Evolutionary conservation across 257 asterid species (phyloP).

Genomic region (Misopates orontium): DNA sequence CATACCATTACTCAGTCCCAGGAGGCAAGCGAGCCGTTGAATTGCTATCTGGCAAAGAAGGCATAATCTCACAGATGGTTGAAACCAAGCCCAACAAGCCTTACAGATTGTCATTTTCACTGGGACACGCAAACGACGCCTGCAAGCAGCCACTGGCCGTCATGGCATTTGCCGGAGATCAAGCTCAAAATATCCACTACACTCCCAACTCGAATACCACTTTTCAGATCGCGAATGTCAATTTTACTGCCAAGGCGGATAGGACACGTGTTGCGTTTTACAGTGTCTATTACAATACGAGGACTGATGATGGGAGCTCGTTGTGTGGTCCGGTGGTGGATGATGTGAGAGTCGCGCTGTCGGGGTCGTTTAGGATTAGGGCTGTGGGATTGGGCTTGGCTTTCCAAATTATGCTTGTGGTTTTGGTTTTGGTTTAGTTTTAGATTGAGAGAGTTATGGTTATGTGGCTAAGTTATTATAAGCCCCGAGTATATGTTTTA

Average conservation of each 20-base stretch:
- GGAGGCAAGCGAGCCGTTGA: conserved; percentile 90
- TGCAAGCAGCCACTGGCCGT: conserved; percentile 85
- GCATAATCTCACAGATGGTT: conserved; percentile 92
- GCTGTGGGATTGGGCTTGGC: conserved; percentile 32
- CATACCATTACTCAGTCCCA: conserved; percentile 69
- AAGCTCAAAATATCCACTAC: conserved; percentile 43
- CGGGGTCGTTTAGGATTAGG: conserved; percentile 36
- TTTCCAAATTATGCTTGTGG: conserved; percentile 12
- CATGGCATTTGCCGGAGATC: conserved; percentile 77
- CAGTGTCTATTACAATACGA: conserved; percentile 86
- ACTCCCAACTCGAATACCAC: conserved; percentile 46
- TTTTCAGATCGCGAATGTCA: conserved; percentile 51
- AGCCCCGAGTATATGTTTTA: background rate
- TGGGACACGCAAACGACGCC: conserved; percentile 83
- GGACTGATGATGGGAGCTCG: conserved; percentile 90
- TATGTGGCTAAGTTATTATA: background rate
- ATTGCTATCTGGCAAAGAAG: conserved; percentile 85
- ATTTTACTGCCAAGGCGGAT: conserved; percentile 83
- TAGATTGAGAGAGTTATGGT: background rate
- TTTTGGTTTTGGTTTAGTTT: conserved; percentile 22
- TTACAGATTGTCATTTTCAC: conserved; percentile 54
- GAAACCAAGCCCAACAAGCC: conserved; percentile 72
- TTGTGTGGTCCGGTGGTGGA: conserved; percentile 95
- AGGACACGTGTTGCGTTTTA: conserved; percentile 83
- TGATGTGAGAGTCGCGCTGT: conserved; percentile 68